These are phyloP conservation scores for Saccharomycopsis malanga DNA, from an alignment of 805 yeast species.

Conservation along the genomic window DNA sequence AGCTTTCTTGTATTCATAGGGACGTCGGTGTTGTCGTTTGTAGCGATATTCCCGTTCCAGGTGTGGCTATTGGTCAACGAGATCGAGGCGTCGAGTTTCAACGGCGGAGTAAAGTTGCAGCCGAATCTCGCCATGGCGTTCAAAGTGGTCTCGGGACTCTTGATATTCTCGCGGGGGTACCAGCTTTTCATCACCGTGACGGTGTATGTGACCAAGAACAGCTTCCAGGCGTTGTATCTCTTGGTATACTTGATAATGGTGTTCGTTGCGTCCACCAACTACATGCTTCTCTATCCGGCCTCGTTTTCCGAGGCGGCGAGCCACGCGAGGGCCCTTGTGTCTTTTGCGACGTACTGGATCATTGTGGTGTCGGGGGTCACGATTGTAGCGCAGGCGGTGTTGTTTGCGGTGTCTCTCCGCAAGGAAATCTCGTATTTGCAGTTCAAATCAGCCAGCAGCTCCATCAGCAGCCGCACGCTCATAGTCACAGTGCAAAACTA, in stretches of 20 bases:
- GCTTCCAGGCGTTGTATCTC: slow-evolving; percentile 3
- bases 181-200: slow-evolving; percentile 5
- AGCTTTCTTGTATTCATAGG: neutral
- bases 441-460: neutral
- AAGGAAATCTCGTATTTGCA: slow-evolving; percentile 6
- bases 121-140: neutral
- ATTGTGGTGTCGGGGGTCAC: slow-evolving; percentile 1
- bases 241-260: neutral
- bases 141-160: neutral
- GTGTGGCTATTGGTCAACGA: neutral
- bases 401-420: neutral
- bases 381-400: neutral
- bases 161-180: slow-evolving; percentile 1
- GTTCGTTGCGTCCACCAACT: neutral
- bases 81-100: neutral
- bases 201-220: slow-evolving; percentile 4
- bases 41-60: slow-evolving; percentile 3
- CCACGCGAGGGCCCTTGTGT: neutral
- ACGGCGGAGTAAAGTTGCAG: neutral
- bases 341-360: slow-evolving; percentile 7
- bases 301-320: neutral
- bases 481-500: slow-evolving; percentile 6
- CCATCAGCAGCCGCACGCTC: neutral
- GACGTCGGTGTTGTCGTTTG: neutral
- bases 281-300: neutral